Base-by-base conservation (phyloP, 2,329 filamentous ascomycete species). In the Simplicillium aogashimaense region DNA sequence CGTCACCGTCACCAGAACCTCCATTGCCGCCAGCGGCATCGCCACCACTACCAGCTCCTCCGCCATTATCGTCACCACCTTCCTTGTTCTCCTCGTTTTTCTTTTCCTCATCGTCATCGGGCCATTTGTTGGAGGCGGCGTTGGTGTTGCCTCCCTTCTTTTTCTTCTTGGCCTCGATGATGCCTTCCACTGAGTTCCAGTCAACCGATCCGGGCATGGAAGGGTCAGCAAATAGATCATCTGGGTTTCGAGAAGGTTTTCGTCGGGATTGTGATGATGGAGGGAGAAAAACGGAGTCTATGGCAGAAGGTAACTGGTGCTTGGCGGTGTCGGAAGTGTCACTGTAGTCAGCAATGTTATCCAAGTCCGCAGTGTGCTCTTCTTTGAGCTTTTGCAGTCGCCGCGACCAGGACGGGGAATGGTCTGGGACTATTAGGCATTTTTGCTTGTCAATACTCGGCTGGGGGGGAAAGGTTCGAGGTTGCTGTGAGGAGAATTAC, bases 1-100 rank as follows among this genome's bases (percentile, higher is more conserved):
- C 60, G 2, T 58, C 60, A 12, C 61, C 58, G 32, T 59, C 58
- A 39, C 61, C 65, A 20, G 54, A 51, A 15, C 56, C 56, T 13
- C 47, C 51, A 41, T 46, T 46, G 35, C 40, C 47, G 35, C 29
- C 44, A 37, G 35, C 42, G 36, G 46, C 45, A 36, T 43, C 44
- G 30, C 43, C 42, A 18, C 44, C 47, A 43, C 37, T 44, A 34
- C 43, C 50, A 34, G 39, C 47, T 28, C 48, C 45, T 14, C 48
- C 49, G 25, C 48, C 47, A 4, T 45, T 47, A 8, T 51, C 15
- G 30, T n/a, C n/a, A n/a, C 30, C 41, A 16, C 39, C 41, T n/a
- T 29, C 37, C 10, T 40, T 40, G 30, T 30, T n/a, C 15, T 38
- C 38, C 3, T 36, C 35, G 4, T 41, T 34, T 15, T 45, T 31